Evolutionary conservation across 345 rosid species (phyloP).

Genomic region (Syzygium aromaticum): DNA sequence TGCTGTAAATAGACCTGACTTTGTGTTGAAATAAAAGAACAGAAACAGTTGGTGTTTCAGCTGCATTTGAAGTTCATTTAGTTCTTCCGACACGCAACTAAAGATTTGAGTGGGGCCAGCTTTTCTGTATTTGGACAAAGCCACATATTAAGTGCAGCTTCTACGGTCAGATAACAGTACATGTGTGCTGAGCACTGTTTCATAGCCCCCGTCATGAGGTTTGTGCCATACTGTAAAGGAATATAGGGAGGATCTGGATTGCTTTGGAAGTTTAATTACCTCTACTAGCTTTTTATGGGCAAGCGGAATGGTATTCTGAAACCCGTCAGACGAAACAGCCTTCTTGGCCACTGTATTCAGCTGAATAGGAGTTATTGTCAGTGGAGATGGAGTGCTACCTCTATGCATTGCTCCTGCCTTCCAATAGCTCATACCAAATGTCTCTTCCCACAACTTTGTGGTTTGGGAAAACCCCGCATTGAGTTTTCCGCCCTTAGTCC

Average conservation of each 20-base stretch:
- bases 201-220: background rate
- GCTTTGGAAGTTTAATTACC: constrained; percentile 28
- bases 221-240: background rate
- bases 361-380: constrained; percentile 12
- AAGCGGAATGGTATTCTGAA: constrained; percentile 23
- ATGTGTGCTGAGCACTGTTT: background rate
- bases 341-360: background rate
- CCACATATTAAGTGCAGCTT: background rate
- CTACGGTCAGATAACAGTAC: background rate
- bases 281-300: constrained; percentile 41
- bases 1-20: background rate
- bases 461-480: constrained; percentile 66
- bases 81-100: background rate
- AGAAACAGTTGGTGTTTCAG: background rate
- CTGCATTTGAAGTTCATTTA: background rate
- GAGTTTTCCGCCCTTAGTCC: constrained; percentile 70
- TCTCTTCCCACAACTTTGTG: constrained; percentile 69
- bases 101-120: background rate
- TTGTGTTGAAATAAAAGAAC: background rate
- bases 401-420: constrained; percentile 85
- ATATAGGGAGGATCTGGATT: background rate
- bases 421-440: constrained; percentile 67
- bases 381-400: constrained; percentile 55
- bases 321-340: background rate
- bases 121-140: background rate